Base-by-base conservation (phyloP, 1,139 yeast species). In the Hanseniaspora sp. region DNA sequence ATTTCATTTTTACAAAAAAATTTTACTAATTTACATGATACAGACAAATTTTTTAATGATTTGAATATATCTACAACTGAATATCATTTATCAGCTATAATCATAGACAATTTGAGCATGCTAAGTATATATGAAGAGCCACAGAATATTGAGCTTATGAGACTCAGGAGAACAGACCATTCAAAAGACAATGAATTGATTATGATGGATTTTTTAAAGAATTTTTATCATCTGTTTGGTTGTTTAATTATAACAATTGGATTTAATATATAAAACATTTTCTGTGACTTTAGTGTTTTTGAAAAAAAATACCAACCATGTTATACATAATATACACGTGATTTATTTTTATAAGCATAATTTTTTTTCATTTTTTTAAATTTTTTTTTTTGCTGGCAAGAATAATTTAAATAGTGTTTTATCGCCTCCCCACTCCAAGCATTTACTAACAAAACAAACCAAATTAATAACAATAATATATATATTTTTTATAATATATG, bases 121-220 rank as follows among this genome's bases (percentile, higher is more conserved):
- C 7, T 51, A 29, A 17, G 18, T 12, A 30, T 51, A 1, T 33
- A 38, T 15, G 49, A 51, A 11, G 54, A 51, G 12, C 48, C 48
- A 3, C 54, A 51, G 15, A 23, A 31, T 1, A 45, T 39, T 7
- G 48, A 51, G 15, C 45, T 51, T 7, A 31, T 45, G 11, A 41
- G 48, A 15, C 23, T n/a, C 12, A 17, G 46, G 11, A 29, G 9
- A 38, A 8, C 38, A 7, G 31, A 43, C 23, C 3, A 37, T 7
- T 46, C 35, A 13, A n/a, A 11, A 29, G 37, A 35, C 2, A 31
- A 38, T 13, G 33, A 42, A 33, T 30, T 49, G 1, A 15, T 13
- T 18, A 29, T 44, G 18, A 28, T 44, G 13, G 48, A 44, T 15
- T 12, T 30, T 18, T 15, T 51, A 5, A 43, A 18, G 15, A 5